Conservation (phyloP, 2,329 filamentous ascomycete species). For the Diaporthe sp. region DNA sequence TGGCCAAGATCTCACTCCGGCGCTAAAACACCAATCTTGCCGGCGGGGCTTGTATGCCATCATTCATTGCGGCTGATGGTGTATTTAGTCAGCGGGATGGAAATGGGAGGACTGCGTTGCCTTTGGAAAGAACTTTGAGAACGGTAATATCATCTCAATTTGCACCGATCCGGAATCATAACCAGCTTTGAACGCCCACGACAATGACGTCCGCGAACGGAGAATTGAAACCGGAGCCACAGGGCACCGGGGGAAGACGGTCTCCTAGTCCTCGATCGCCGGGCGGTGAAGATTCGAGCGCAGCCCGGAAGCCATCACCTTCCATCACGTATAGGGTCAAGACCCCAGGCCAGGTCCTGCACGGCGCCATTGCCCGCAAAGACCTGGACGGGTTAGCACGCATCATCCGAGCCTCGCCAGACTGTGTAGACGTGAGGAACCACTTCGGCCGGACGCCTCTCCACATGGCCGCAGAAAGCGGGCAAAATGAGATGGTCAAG, state of each 20-base stretch:
- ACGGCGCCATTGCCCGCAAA: not conserved
- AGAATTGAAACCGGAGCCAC: not conserved
- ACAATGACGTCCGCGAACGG: not conserved
- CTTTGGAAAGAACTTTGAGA: not conserved
- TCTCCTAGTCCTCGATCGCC: not conserved
- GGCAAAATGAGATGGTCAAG: not conserved
- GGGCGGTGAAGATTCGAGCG: not conserved
- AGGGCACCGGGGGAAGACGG: not conserved
- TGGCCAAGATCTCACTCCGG: not conserved
- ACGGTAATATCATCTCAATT: too few relatives aligned
- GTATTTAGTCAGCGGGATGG: not conserved
- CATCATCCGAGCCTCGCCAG: not conserved
- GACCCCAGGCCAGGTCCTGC: not conserved
- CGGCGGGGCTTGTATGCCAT: not conserved
- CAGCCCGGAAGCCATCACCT: not conserved
- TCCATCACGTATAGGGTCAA: not conserved
- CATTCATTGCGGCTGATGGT: not conserved
- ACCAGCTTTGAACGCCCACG: not conserved
- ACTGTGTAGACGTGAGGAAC: not conserved
- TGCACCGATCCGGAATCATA: too few relatives aligned
- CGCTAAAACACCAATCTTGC: not conserved
- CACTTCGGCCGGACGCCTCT: not conserved
- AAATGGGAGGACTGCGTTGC: too few relatives aligned
- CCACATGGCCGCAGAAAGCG: not conserved
- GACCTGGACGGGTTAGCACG: not conserved